Base-by-base conservation (phyloP, 1,139 yeast species). In the Nadsonia commutata region DNA sequence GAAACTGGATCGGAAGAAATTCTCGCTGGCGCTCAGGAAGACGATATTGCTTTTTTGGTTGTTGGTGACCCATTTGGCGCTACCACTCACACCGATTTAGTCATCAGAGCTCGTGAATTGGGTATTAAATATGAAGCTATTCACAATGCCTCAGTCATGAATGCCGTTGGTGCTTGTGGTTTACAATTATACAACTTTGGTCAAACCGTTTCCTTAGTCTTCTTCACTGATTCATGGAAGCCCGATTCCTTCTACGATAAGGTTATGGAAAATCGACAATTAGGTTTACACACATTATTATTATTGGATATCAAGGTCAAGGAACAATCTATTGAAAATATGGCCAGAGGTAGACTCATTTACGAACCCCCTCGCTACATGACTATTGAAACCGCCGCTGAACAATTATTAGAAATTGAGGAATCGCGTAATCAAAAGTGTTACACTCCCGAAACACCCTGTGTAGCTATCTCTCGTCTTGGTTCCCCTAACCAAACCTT, bases 31-130 rank as follows among this genome's bases (percentile, higher is more conserved):
- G 96, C 94, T 1, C 76, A 81, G 39, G 48, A 46, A 18, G 90
- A 83, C 45, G 95, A 86, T 58, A 72, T 90, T 58, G 97, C 96
- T 1, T 86, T 90, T 55, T 68, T 90, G 52, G 98, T 90, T 18
- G 98, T 90, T 20, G 98, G 98, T 36, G 98, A 90, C 59, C 95
- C 94, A 31, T 88, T 85, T 59, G 98, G 98, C 31, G 98, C 98
- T 38, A 90, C 98, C 3, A 90, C 98, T 0, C 98, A 90, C 62
- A 85, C 96, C 0, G 98, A 90, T 64, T 71, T 90, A 51, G 85
- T 86, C 37, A 73, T 90, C 47, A 71, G 98, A 54, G 97, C 97
- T 31, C 74, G 94, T 53, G 94, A 83, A 61, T 69, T 79, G 49
- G 76, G 76, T 1, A 84, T 90, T 56, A 67, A 72, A 45, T 85